phyloP scores from a whole-genome alignment of 2,329 filamentous ascomycete genomes.

The Sarocladium kiliense region DNA sequence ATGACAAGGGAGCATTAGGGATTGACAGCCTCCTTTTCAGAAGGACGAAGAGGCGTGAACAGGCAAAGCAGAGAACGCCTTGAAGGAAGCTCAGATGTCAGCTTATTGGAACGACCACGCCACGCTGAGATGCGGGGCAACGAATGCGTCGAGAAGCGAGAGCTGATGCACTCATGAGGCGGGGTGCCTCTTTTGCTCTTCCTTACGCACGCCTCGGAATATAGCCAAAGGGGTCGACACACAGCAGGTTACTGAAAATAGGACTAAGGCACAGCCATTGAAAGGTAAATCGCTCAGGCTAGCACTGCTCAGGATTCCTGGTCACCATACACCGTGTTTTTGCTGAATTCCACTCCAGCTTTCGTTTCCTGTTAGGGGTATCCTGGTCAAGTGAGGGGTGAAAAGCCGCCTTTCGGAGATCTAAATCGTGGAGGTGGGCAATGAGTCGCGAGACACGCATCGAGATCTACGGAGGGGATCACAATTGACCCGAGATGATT shows the following conservation, averaged over 20 bases:
- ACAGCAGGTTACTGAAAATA: background rate
- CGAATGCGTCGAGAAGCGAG: background rate
- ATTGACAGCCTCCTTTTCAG: too few relatives aligned
- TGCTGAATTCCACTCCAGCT: background rate
- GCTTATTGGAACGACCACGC: constrained; percentile 2
- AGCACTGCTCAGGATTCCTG: background rate
- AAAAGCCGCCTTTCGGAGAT: background rate
- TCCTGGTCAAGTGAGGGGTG: background rate
- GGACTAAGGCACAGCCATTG: background rate
- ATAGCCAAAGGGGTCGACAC: too few relatives aligned
- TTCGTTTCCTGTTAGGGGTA: background rate
- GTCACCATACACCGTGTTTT: background rate
- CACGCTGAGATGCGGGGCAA: constrained; percentile 1
- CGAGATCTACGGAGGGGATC: background rate
- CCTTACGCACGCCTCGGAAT: too few relatives aligned
- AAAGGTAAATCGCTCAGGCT: constrained; percentile 5
- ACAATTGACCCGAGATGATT: background rate
- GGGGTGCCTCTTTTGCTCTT: background rate
- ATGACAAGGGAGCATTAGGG: too few relatives aligned
- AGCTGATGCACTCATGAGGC: background rate
- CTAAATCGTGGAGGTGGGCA: constrained; percentile 2
- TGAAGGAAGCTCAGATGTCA: background rate
- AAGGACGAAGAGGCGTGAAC: too few relatives aligned
- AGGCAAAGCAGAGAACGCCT: background rate
- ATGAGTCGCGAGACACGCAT: background rate